These are phyloP conservation scores for Aspergillus puulaauensis DNA, from an alignment of 2,329 filamentous ascomycete genomes.

Conservation along the genomic window DNA sequence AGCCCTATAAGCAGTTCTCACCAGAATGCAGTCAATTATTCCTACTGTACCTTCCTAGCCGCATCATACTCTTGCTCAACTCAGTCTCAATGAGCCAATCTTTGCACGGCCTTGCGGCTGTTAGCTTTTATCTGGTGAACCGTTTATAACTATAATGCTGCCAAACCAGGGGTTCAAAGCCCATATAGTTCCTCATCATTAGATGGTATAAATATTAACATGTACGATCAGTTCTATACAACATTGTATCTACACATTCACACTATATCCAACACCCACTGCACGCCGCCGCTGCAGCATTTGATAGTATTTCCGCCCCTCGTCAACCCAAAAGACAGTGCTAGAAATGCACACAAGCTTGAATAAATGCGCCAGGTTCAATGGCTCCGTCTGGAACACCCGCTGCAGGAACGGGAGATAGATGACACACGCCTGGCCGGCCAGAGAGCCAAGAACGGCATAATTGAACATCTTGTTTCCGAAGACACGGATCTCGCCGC, in stretches of 20 bases:
- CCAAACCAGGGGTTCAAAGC: neutral
- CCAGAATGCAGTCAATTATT: too few species aligned
- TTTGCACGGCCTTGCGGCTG: too few species aligned
- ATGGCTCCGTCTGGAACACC: slow-evolving; percentile 91
- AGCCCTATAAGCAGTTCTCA: neutral
- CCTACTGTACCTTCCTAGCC: too few species aligned
- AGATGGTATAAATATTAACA: neutral
- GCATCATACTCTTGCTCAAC: too few species aligned
- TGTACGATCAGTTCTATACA: neutral
- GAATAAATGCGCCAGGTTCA: slow-evolving; percentile 72
- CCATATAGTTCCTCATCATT: slow-evolving; percentile 1
- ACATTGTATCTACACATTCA: slow-evolving; percentile 34
- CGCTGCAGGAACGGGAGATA: slow-evolving; percentile 93
- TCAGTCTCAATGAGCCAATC: too few species aligned
- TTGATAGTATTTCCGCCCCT: slow-evolving; percentile 71
- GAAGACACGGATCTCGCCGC: slow-evolving; percentile 79
- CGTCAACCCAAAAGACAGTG: slow-evolving; percentile 92
- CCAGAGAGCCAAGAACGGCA: slow-evolving; percentile 79
- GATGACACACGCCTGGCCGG: slow-evolving; percentile 86
- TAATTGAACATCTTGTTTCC: slow-evolving; percentile 96
- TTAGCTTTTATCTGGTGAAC: too few species aligned
- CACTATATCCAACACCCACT: slow-evolving; percentile 41
- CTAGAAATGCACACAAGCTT: slow-evolving; percentile 75
- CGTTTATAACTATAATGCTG: too few species aligned
- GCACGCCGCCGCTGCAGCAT: slow-evolving; percentile 30